A percentile compares a stretch with the other conserved stretches of the same genome.
phyloP scores from a whole-genome alignment of 345 rosid genomes.

The Lenwebbia sp. region DNA sequence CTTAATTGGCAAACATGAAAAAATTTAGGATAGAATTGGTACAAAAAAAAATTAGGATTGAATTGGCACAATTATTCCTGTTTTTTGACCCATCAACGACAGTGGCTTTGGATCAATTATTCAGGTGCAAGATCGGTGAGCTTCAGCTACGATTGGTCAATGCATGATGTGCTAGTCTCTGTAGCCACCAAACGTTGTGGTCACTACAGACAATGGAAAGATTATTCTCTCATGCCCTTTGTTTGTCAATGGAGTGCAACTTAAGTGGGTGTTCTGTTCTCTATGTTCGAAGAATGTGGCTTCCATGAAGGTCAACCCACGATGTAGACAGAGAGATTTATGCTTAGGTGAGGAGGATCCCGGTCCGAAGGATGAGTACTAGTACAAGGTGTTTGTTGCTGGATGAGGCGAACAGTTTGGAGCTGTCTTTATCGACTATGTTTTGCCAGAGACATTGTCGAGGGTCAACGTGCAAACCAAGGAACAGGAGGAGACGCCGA shows the following conservation, averaged over 20 bases:
- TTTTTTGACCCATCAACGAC: background rate
- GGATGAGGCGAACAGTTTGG: background rate
- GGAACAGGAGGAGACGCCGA: background rate
- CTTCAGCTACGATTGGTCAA: background rate
- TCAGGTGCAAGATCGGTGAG: background rate
- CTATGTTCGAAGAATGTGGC: background rate
- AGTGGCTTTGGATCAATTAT: background rate
- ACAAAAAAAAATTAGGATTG: no score
- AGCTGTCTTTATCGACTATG: background rate
- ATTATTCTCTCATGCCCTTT: no score
- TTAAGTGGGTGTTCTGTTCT: background rate
- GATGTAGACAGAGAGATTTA: background rate
- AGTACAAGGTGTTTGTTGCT: background rate
- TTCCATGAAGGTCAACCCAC: background rate
- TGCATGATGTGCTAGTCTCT: background rate
- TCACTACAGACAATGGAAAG: no score
- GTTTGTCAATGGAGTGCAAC: no score
- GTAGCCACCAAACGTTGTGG: background rate
- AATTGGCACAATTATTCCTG: no score
- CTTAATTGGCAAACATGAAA: no score
- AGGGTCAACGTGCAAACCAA: background rate
- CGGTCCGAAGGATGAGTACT: no score
- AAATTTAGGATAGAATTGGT: no score
- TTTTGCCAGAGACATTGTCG: background rate
- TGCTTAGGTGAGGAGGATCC: background rate